Percentiles rank a stretch among this genome's conserved stretches.
These are phyloP conservation scores for Purshia tridentata DNA, from an alignment of 306 rosid species.

Conservation along the genomic window DNA sequence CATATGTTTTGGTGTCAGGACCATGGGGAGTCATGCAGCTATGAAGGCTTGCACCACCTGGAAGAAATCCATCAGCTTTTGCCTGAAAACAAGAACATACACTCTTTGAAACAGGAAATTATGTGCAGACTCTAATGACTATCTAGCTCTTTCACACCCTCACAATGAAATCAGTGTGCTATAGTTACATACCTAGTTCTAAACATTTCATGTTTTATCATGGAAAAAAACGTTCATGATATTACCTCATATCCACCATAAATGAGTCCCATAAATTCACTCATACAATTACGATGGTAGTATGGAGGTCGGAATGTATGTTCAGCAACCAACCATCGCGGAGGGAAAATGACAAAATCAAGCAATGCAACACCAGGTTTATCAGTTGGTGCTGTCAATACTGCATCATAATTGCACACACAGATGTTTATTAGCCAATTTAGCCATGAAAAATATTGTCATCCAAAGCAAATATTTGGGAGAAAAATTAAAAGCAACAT, in stretches of 20 bases:
- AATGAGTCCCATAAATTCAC: slow-evolving; percentile 97
- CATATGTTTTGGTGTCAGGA: slow-evolving; percentile 88
- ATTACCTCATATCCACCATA: slow-evolving; percentile 88
- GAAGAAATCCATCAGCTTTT: slow-evolving; percentile 81
- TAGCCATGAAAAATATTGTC: background rate
- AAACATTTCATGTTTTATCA: background rate
- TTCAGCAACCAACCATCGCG: slow-evolving; percentile 95
- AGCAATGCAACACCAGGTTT: slow-evolving; percentile 91
- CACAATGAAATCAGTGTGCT: background rate
- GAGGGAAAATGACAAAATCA: slow-evolving; percentile 91
- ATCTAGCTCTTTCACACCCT: slow-evolving; percentile 2
- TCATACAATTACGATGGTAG: slow-evolving; percentile 98
- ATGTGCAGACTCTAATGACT: no score
- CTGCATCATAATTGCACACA: slow-evolving; percentile 38
- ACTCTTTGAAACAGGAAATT: no score
- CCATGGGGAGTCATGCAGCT: slow-evolving; percentile 99
- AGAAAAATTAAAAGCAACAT: background rate
- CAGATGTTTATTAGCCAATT: background rate
- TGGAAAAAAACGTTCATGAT: background rate
- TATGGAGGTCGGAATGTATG: slow-evolving; percentile 98
- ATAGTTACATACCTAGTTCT: background rate
- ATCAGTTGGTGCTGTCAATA: slow-evolving; percentile 89
- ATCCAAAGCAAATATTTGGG: background rate
- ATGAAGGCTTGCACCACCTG: slow-evolving; percentile 96
- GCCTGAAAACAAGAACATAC: slow-evolving; percentile 54